These are phyloP conservation scores for Juglanconis sp. DNA, from an alignment of 2,329 filamentous ascomycete species.

Conservation along the genomic window DNA sequence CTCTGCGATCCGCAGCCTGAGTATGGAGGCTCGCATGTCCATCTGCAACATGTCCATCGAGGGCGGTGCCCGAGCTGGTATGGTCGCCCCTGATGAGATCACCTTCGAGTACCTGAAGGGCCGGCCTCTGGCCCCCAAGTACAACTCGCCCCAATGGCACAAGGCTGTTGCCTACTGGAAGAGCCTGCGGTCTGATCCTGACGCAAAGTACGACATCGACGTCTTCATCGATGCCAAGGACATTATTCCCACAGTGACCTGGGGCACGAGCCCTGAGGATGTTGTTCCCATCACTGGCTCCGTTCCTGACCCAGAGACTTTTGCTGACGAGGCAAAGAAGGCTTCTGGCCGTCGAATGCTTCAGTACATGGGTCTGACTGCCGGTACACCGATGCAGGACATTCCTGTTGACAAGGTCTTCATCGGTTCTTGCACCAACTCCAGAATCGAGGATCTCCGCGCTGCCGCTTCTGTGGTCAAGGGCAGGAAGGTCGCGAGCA, in stretches of 20 bases:
- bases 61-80: slow-evolving; percentile 88
- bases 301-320: slow-evolving; percentile 89
- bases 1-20: slow-evolving; percentile 82
- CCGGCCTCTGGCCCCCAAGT: slow-evolving; percentile 80
- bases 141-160: slow-evolving; percentile 83
- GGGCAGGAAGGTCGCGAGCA: slow-evolving; percentile 80
- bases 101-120: slow-evolving; percentile 96
- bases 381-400: slow-evolving; percentile 90
- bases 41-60: slow-evolving; percentile 99
- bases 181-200: slow-evolving; percentile 78
- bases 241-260: slow-evolving; percentile 88
- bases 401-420: slow-evolving; percentile 69
- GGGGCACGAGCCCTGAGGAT: slow-evolving; percentile 96
- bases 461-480: slow-evolving; percentile 82
- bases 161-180: slow-evolving; percentile 86
- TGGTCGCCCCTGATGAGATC: slow-evolving; percentile 91
- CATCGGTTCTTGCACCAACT: slow-evolving; percentile 72
- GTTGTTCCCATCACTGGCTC: slow-evolving; percentile 88
- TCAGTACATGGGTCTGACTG: slow-evolving; percentile 91
- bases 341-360: slow-evolving; percentile 75
- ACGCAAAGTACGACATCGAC: slow-evolving; percentile 84
- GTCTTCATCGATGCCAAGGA: slow-evolving; percentile 90
- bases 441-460: slow-evolving; percentile 90
- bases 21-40: slow-evolving; percentile 97
- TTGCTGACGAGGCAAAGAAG: slow-evolving; percentile 77